A percentile compares a stretch with the other conserved stretches of the same genome.
phyloP scores from a whole-genome alignment of 2,329 filamentous ascomycete species.

The Epichloe coenophiala region DNA sequence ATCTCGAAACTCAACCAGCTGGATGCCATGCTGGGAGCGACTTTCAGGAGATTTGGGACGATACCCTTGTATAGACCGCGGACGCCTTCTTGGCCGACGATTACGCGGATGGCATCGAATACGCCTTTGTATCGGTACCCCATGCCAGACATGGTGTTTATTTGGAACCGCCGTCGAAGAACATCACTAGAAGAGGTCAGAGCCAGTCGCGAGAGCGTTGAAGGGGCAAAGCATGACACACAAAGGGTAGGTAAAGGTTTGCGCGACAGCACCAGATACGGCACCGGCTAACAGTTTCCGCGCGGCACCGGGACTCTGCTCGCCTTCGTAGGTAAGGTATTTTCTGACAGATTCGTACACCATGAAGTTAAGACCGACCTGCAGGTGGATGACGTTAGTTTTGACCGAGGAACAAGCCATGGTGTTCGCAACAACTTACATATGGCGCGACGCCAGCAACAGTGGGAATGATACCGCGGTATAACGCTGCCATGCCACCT shows the following conservation, averaged over 20 bases:
- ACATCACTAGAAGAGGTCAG: constrained; percentile 52
- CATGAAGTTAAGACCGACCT: constrained; percentile 98
- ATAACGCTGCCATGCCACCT: constrained; percentile 74
- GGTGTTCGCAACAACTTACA: constrained; percentile 30
- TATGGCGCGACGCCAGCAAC: constrained; percentile 93
- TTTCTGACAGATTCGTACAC: constrained; percentile 82
- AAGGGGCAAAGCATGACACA: constrained; percentile 32
- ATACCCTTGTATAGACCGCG: constrained; percentile 91
- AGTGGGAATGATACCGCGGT: constrained; percentile 86
- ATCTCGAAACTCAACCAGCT: constrained; percentile 97
- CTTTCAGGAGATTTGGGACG: constrained; percentile 87
- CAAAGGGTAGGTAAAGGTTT: constrained; percentile 98
- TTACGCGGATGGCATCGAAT: constrained; percentile 67
- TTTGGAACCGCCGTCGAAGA: constrained; percentile 83
- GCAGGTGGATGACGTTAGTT: constrained; percentile 10
- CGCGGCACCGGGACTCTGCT: constrained; percentile 63
- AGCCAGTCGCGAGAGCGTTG: constrained; percentile 5
- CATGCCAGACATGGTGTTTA: constrained; percentile 98
- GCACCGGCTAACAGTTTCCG: constrained; percentile 84
- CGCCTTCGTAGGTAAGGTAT: constrained; percentile 75
- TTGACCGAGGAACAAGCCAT: neutral
- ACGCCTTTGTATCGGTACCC: constrained; percentile 90
- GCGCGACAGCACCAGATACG: constrained; percentile 88
- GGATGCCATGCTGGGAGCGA: constrained; percentile 95
- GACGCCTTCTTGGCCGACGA: constrained; percentile 71